Percentiles rank a stretch among this genome's conserved stretches.
Conservation (phyloP, 371 early-diverging fungal genomes). For the Rhizopus arrhizus region DNA sequence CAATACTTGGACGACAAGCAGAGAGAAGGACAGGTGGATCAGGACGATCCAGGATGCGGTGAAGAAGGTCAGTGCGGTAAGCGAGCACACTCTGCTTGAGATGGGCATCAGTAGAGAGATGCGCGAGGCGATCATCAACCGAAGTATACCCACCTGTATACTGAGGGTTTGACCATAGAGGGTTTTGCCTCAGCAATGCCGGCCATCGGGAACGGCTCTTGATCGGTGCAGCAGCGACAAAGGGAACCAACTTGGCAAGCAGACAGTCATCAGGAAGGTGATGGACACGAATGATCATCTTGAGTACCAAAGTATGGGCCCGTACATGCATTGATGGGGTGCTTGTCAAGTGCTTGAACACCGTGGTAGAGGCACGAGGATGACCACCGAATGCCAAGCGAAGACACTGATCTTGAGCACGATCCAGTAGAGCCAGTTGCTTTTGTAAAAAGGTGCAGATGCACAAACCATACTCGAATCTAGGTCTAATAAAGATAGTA, state of each 20-base stretch:
- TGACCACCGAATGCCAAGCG: not conserved
- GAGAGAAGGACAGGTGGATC: not conserved
- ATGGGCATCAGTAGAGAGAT: not conserved
- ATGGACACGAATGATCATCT: not conserved
- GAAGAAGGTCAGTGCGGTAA: not conserved
- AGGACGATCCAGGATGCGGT: no score
- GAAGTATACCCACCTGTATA: not conserved
- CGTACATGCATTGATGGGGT: not conserved
- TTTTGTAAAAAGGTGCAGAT: not conserved
- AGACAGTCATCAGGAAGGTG: not conserved
- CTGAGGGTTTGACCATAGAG: not conserved
- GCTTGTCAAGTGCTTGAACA: not conserved
- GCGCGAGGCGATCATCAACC: not conserved
- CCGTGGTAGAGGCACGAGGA: not conserved
- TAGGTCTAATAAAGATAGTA: slow-evolving; percentile 7
- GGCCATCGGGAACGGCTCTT: not conserved
- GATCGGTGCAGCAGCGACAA: not conserved
- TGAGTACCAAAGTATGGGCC: not conserved
- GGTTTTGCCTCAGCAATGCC: not conserved
- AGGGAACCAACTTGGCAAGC: not conserved
- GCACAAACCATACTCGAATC: slow-evolving; percentile 3
- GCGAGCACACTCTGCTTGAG: not conserved
- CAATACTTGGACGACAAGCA: not conserved
- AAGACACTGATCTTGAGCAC: not conserved
- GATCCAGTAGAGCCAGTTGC: not conserved